Evolutionary conservation across 2,329 filamentous ascomycete genomes (phyloP), one percentile per base, ranked within the genome.

Genomic region (Diatrype stigma): DNA sequence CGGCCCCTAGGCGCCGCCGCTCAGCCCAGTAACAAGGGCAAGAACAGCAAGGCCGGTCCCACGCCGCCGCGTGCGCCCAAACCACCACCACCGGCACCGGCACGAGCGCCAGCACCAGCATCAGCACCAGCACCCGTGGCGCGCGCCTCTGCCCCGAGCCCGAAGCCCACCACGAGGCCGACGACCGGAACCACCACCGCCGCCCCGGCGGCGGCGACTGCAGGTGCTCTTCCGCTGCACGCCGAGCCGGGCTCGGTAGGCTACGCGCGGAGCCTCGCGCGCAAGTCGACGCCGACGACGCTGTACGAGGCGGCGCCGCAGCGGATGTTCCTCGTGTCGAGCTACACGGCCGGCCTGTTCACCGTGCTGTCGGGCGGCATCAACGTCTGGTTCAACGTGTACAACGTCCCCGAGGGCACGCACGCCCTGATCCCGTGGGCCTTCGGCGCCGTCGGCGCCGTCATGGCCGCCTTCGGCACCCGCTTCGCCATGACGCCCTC

Each of bases 241-340:
- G n/a, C n/a, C n/a, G n/a, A n/a, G n/a, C n/a, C n/a, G n/a, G n/a
- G n/a, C n/a, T n/a, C n/a, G n/a, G 62, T 75, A 71, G 60, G 73
- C 69, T 83, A 78, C 68, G 74, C 76, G 60, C 76, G 77, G 54
- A 77, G 75, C 52, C 75, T 89, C 35, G 78, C 81, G 14, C 71
- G 73, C 51, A 79, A 81, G 55, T 62, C 74, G n/a, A 69, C 74
- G 2, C 75, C 79, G 5, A 82, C 85, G 7, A 67, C 80, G 3
- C 73, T 90, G 42, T 90, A 87, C 71, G 75, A 85, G 60, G 78
- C 80, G 1, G 82, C 82, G 14, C 82, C 83, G 1, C 84, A 88
- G 60, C 78, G 79, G 51, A 75, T 77, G 68, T 86, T 84, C 66
- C 76, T 86, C 55, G 63, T 80, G 57, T 79, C 80, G 44, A 81